These are phyloP conservation scores for Pichia sp. DNA, from an alignment of 1,139 yeast genomes.

Conservation along the genomic window DNA sequence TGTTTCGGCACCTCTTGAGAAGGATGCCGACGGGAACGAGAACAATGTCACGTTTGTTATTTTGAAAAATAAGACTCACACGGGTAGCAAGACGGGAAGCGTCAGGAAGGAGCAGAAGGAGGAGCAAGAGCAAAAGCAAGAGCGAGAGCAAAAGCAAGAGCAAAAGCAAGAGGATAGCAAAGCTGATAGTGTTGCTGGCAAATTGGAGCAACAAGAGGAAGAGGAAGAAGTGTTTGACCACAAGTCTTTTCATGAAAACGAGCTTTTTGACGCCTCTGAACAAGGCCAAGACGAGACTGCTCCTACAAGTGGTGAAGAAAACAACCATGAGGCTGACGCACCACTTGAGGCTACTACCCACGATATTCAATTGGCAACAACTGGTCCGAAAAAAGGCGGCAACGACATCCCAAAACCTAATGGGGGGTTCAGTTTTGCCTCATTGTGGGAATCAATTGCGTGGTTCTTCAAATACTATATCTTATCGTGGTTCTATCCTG, in stretches of 20 bases:
- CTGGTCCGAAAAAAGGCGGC: not conserved
- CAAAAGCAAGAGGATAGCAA: not conserved
- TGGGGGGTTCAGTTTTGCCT: not conserved
- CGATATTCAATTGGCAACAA: not conserved
- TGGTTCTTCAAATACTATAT: conserved; percentile 29
- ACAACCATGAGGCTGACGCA: not conserved
- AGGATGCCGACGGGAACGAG: conserved; percentile 23
- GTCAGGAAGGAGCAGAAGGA: not conserved
- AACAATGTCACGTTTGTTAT: conserved; percentile 21
- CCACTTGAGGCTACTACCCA: not conserved
- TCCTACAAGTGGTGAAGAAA: conserved; percentile 12
- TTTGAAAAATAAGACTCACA: not conserved
- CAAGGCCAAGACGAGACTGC: conserved; percentile 1
- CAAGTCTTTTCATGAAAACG: conserved; percentile 8
- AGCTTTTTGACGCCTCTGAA: conserved; percentile 9
- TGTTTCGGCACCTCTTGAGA: conserved; percentile 18
- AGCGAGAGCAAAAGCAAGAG: not conserved
- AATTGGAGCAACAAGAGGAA: not conserved
- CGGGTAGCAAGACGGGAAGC: not conserved
- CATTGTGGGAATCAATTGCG: conserved; percentile 23
- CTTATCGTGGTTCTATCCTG: conserved; percentile 22
- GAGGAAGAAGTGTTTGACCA: conserved; percentile 6
- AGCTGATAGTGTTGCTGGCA: too few species aligned
- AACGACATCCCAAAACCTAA: not conserved
- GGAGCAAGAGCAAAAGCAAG: too few species aligned